Base-by-base conservation (phyloP, 352 stramenopile species). In the Phytopythium ostracodes region DNA sequence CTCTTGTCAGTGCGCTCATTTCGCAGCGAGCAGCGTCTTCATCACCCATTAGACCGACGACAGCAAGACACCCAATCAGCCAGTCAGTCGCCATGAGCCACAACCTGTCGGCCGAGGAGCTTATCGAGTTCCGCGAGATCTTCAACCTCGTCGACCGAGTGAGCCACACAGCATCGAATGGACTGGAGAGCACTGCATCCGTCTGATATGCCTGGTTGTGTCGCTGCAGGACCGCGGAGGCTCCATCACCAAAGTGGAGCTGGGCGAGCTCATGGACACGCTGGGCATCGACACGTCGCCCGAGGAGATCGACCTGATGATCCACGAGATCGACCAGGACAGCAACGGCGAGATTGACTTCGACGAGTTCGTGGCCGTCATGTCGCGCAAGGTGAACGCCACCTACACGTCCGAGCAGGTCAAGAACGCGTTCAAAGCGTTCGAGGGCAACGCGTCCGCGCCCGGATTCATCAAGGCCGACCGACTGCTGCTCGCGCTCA, bases 281-380 rank as follows among this genome's bases (percentile, higher is more conserved):
- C 65, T 98, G 2, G 92, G 91, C 36, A 98, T 98, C 51, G 89
- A 98, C 73, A 96, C 91, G 17, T 96, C 85, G 1, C 85, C 91
- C 3, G 71, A 98, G 67, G 93, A 98, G 59, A 97, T 98, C 50
- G 91, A 98, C 47, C 75, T 97, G 20, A 98, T 98, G 94, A 97
- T 98, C 64, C 81, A 96, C 51, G 94, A 98, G 63, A 98, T 98
- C 67, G 93, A 98, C 68, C 87, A 98, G 68, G 91, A 98, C 75
- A 96, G 83, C 68, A 97, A 97, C 57, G 92, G 91, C 27, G 92
- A 97, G 59, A 98, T 98, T 66, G 92, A 98, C 68, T 98, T 98
- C 71, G 87, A 97, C 71, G 94, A 98, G 68, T 98, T 98, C 63
- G 91, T 97, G 8, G 92, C 88, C 2, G 91, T 98, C 46, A 98